Base-by-base conservation (phyloP, 2,329 filamentous ascomycete genomes). In the Sporothrix curviconia region DNA sequence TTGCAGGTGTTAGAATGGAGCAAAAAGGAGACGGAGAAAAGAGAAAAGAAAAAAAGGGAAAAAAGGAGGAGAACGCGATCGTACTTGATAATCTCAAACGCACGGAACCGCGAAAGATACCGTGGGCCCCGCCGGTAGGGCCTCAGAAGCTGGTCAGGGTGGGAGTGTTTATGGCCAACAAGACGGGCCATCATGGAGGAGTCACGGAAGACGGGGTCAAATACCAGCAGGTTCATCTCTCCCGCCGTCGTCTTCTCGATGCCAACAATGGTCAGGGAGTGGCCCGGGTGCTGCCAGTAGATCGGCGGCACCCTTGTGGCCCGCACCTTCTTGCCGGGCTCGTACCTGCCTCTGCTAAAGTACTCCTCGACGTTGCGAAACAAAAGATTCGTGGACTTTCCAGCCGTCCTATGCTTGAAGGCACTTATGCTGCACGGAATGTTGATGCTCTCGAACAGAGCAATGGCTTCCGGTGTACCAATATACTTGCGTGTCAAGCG, bases 401-500 rank as follows among this genome's bases (percentile, higher is more conserved):
- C 66, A 62, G 74, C 59, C 70, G 74, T 65, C 71, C 73, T 61
- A 66, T 76, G 61, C 72, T 78, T 72, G 63, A 88, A 81, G 12
- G 79, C 83, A 64, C 79, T 81, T 1, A 85, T 83, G 56, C 85
- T 79, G 63, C 84, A 88, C 79, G 78, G 75, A 60, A 95, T 88
- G 4, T 80, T 76, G 7, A 92, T 75, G 62, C 83, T 84, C 36
- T 79, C 72, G 64, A 95, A 87, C 63, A 95, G 79, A 7, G 91
- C 89, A 70, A 92, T 83, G 6, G 89, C 90, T 77, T 97, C 92
- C 8, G 90, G 85, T 1, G 92, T 96, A 15, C 92, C 92, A 64
- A 97, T 97, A 67, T 94, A 97, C 70, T 96, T 97, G 60, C 94
- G 83, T 0, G 92, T 96, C n/a, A 86, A 86, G 62, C 77, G 83